These are phyloP conservation scores for Aurantiochytrium sp. DNA, from an alignment of 108 stramenopile species.

Conservation along the genomic window DNA sequence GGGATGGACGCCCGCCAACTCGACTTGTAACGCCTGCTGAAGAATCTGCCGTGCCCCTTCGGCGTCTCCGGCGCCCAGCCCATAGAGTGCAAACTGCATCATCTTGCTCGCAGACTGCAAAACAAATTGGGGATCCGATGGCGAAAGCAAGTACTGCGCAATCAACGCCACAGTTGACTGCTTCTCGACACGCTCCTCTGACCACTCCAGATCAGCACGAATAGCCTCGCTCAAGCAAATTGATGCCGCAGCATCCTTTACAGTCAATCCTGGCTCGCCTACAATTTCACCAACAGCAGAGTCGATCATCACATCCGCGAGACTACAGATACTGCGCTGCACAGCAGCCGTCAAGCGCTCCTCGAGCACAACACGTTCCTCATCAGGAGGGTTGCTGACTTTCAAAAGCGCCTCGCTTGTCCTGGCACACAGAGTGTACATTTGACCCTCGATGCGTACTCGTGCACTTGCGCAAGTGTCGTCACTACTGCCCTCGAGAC, in stretches of 20 bases:
- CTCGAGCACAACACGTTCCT: not conserved
- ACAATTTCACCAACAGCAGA: not conserved
- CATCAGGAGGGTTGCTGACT: not conserved
- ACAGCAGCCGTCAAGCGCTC: not conserved
- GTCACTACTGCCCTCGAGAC: not conserved
- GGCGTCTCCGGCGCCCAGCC: not conserved
- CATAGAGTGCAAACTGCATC: not conserved
- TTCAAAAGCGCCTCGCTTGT: not conserved
- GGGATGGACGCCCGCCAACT: not conserved
- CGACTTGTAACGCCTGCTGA: not conserved
- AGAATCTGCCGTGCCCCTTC: not conserved
- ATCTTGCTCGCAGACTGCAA: not conserved
- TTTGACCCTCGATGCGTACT: not conserved
- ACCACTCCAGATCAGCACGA: not conserved
- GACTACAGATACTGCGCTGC: not conserved
- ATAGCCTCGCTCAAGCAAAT: not conserved
- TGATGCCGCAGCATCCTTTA: not conserved
- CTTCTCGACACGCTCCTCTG: not conserved
- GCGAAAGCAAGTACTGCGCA: not conserved
- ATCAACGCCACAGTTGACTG: not conserved
- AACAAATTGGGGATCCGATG: not conserved
- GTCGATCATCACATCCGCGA: not conserved
- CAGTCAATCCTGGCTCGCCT: not conserved
- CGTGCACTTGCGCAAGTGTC: not conserved
- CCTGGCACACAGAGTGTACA: not conserved